Conservation (phyloP, 331 rosid species). For the Erythrophleum ivorense region DNA sequence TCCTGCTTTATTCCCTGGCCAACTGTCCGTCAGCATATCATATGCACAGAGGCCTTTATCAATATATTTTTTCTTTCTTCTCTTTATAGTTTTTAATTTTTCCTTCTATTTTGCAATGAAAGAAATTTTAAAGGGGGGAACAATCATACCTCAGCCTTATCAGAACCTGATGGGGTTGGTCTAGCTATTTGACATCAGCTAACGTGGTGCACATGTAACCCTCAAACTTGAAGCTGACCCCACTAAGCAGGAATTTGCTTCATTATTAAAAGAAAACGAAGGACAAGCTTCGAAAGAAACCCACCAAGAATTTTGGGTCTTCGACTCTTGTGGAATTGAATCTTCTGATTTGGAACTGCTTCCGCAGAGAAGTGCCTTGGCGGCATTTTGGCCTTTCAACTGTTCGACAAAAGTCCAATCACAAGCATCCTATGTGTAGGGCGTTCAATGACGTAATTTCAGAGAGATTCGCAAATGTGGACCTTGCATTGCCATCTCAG, state of each 20-base stretch:
- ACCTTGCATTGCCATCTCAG: conserved; percentile 26
- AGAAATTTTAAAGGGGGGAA: conserved; percentile 46
- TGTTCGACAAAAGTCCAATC: conserved; percentile 43
- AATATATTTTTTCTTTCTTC: conserved; percentile 8
- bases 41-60: conserved; percentile 57
- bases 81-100: background rate
- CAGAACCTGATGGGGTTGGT: conserved; percentile 59
- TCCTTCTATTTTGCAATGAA: conserved; percentile 26
- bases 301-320: too few relatives aligned
- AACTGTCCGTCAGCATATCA: conserved; percentile 60
- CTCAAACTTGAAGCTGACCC: conserved; percentile 45
- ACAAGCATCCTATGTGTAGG: conserved; percentile 38
- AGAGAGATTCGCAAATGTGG: conserved; percentile 34
- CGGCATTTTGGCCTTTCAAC: conserved; percentile 45
- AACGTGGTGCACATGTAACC: conserved; percentile 78
- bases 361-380: conserved; percentile 43
- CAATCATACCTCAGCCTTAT: conserved; percentile 63
- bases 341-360: conserved; percentile 39
- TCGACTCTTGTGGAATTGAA: too few relatives aligned
- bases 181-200: conserved; percentile 61
- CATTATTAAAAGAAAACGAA: conserved; percentile 9
- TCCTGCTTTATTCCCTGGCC: conserved; percentile 62
- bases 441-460: conserved; percentile 43
- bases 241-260: conserved; percentile 29
- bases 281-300: conserved; percentile 30